Conservation (phyloP, 108 stramenopile species). For the Mediolabrus comicus region DNA sequence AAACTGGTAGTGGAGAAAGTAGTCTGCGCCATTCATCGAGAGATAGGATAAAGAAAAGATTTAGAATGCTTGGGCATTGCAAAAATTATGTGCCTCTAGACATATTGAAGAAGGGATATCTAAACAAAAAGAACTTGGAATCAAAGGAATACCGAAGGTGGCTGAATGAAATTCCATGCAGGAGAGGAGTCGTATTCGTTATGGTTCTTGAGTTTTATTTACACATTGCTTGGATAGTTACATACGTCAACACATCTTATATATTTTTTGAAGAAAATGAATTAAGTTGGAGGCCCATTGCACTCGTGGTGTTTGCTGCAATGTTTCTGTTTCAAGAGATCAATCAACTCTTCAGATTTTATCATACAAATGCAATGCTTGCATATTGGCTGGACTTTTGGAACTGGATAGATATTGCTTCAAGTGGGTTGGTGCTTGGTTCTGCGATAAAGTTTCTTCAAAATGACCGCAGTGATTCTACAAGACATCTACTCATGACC, state of each 20-base stretch:
- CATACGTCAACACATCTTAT: background rate
- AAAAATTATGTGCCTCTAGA: constrained; percentile 1
- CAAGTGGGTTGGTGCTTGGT: background rate
- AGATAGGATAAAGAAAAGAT: background rate
- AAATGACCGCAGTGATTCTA: background rate
- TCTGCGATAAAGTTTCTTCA: background rate
- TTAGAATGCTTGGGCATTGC: background rate
- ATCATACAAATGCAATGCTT: background rate
- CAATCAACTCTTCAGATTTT: background rate
- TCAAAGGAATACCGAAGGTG: background rate
- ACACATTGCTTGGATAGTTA: background rate
- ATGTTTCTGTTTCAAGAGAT: background rate
- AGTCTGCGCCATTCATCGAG: background rate
- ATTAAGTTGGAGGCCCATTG: background rate
- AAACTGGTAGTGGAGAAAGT: background rate
- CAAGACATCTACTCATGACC: background rate
- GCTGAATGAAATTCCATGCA: background rate
- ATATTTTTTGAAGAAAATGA: background rate
- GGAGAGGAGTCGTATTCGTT: background rate
- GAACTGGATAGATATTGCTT: background rate
- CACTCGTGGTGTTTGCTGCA: constrained; percentile 3
- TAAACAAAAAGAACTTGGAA: background rate
- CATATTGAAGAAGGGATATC: background rate
- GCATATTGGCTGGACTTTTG: background rate
- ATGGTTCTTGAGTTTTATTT: constrained; percentile 3